phyloP scores from a whole-genome alignment of 2,329 filamentous ascomycete genomes.

The Coniochaeta sp. region DNA sequence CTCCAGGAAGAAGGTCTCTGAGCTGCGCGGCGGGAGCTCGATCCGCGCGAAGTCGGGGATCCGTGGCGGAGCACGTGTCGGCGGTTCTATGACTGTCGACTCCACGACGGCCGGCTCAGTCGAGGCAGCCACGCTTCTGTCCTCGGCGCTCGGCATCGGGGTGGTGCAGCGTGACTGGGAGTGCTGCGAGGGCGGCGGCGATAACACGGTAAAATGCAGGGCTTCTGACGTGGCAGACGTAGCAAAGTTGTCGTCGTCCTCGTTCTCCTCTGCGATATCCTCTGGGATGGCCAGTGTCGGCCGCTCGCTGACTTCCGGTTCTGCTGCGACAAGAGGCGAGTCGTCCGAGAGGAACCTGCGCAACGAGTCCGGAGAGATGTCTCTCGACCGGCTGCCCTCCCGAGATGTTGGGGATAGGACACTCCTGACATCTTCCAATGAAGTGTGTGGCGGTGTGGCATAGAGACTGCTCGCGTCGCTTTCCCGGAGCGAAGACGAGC shows the following conservation, averaged over 20 bases:
- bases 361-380: conserved; percentile 50
- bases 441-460: conserved; percentile 12
- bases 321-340: conserved; percentile 23
- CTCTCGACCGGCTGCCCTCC: conserved; percentile 33
- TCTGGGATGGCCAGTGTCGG: conserved; percentile 32
- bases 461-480: conserved; percentile 24
- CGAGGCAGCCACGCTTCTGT: background rate
- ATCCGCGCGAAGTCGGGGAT: conserved; percentile 14
- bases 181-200: conserved; percentile 44
- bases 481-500: conserved; percentile 19
- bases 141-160: background rate
- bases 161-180: conserved; percentile 18
- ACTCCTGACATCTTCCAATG: conserved; percentile 22
- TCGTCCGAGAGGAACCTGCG: conserved; percentile 45
- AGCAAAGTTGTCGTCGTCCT: conserved; percentile 59
- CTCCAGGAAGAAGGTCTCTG: conserved; percentile 20
- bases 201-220: conserved; percentile 38
- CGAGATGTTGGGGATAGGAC: background rate
- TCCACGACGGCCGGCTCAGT: conserved; percentile 6
- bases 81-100: conserved; percentile 10
- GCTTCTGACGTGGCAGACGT: conserved; percentile 32
- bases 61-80: conserved; percentile 6
- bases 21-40: conserved; percentile 14
- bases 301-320: conserved; percentile 24
- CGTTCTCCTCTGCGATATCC: conserved; percentile 41